Conservation (phyloP, 2,329 filamentous ascomycete genomes). For the Geosmithia morbida region DNA sequence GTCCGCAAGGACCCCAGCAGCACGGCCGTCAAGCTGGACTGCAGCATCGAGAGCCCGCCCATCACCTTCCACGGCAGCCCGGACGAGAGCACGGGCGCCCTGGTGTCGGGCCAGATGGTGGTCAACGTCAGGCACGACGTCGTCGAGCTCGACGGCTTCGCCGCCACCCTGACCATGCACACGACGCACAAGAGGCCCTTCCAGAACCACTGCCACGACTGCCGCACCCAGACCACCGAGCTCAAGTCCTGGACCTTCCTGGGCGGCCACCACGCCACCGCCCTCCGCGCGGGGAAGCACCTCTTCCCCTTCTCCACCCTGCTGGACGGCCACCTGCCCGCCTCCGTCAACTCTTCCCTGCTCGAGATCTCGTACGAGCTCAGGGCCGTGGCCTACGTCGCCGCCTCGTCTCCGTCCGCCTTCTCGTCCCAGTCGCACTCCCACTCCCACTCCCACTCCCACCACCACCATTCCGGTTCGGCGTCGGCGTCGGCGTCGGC, state of each 20-base stretch:
- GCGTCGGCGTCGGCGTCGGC: no score
- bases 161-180: slow-evolving; percentile 56
- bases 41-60: slow-evolving; percentile 72
- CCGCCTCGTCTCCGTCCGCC: slow-evolving; percentile 26
- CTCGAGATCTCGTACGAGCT: slow-evolving; percentile 69
- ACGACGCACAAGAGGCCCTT: slow-evolving; percentile 73
- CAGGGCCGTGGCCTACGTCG: slow-evolving; percentile 47
- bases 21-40: slow-evolving; percentile 29
- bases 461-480: background rate
- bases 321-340: slow-evolving; percentile 73
- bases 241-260: slow-evolving; percentile 71
- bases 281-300: slow-evolving; percentile 44
- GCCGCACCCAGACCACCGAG: slow-evolving; percentile 55
- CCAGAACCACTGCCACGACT: slow-evolving; percentile 62
- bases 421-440: slow-evolving; percentile 4
- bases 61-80: slow-evolving; percentile 69
- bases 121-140: slow-evolving; percentile 54
- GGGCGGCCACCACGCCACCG: slow-evolving; percentile 27
- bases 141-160: slow-evolving; percentile 57
- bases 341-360: slow-evolving; percentile 61
- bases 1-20: slow-evolving; percentile 24
- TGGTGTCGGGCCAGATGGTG: slow-evolving; percentile 73
- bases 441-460: background rate
- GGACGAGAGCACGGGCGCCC: slow-evolving; percentile 63
- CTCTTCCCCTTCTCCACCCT: slow-evolving; percentile 82